Conservation (phyloP, 1,139 yeast species). For the Magnusiomyces clavatus region DNA sequence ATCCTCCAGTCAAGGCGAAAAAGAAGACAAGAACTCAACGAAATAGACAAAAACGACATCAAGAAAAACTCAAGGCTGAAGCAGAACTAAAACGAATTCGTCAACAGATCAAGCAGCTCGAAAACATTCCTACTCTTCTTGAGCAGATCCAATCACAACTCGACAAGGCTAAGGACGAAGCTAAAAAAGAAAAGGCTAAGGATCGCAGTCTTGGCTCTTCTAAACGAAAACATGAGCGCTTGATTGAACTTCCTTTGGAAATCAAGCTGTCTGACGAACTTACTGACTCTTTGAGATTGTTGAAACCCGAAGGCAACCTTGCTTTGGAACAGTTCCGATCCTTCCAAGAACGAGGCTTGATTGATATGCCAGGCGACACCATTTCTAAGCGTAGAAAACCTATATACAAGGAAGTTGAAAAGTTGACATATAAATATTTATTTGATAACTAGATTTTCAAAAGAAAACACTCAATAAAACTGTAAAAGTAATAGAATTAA, state of each 20-base stretch:
- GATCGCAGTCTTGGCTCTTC: slow-evolving; percentile 21
- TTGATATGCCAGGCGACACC: slow-evolving; percentile 58
- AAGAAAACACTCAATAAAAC: too few relatives aligned
- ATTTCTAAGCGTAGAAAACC: slow-evolving; percentile 44
- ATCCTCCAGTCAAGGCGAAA: slow-evolving; percentile 59
- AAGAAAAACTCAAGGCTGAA: slow-evolving; percentile 51
- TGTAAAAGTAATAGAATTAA: neutral
- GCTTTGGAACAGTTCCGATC: slow-evolving; percentile 75
- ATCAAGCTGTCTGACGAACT: slow-evolving; percentile 86
- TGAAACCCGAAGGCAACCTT: slow-evolving; percentile 87
- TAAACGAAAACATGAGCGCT: slow-evolving; percentile 43
- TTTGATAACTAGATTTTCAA: slow-evolving; percentile 3
- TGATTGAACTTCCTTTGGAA: slow-evolving; percentile 62
- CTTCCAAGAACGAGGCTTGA: slow-evolving; percentile 74
- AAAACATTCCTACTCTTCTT: slow-evolving; percentile 31
- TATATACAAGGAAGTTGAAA: slow-evolving; percentile 9
- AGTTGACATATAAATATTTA: slow-evolving; percentile 29
- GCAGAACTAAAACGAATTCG: slow-evolving; percentile 53
- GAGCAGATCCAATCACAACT: slow-evolving; percentile 26
- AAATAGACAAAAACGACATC: slow-evolving; percentile 61
- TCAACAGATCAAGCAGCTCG: slow-evolving; percentile 46
- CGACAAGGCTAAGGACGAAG: slow-evolving; percentile 18
- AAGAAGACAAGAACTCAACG: slow-evolving; percentile 74
- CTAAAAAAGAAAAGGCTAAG: slow-evolving; percentile 2
- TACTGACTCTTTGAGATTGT: slow-evolving; percentile 70